These are phyloP conservation scores for Lactifluus subvellereus DNA, from an alignment of 768 basidiomycete genomes.

Conservation along the genomic window DNA sequence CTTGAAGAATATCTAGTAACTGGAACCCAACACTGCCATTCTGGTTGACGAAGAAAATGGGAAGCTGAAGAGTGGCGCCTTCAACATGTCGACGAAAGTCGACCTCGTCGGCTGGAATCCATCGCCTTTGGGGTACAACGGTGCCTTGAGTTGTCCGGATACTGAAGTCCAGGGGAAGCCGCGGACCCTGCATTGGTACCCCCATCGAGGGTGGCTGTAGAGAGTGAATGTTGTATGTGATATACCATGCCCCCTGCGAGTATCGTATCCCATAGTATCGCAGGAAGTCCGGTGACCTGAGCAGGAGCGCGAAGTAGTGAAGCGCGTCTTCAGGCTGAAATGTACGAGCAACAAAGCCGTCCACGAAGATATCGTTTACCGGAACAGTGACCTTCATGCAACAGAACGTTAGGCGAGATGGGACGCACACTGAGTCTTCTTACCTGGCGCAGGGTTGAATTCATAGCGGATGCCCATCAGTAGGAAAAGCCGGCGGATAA, in stretches of 20 bases:
- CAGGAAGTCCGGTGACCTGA: not conserved
- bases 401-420: not conserved
- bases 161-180: not conserved
- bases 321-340: not conserved
- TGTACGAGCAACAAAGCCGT: not conserved
- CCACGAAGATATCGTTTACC: not conserved
- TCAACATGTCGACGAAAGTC: constrained; percentile 9
- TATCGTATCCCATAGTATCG: not conserved
- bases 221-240: not conserved
- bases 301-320: not conserved
- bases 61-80: constrained; percentile 1
- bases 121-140: constrained; percentile 11
- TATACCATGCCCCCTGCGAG: not conserved
- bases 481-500: not conserved
- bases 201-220: not conserved
- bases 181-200: not conserved
- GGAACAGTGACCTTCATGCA: not conserved
- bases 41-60: constrained; percentile 2
- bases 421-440: not conserved
- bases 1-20: constrained; percentile 6
- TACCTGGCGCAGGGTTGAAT: not conserved
- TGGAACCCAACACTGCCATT: not conserved
- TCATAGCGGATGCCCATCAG: not conserved
- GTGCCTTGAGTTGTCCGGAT: not conserved
- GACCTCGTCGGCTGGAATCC: constrained; percentile 6